Conservation (phyloP, 2,329 filamentous ascomycete species). For the Phaeophleospora eucalypticola region DNA sequence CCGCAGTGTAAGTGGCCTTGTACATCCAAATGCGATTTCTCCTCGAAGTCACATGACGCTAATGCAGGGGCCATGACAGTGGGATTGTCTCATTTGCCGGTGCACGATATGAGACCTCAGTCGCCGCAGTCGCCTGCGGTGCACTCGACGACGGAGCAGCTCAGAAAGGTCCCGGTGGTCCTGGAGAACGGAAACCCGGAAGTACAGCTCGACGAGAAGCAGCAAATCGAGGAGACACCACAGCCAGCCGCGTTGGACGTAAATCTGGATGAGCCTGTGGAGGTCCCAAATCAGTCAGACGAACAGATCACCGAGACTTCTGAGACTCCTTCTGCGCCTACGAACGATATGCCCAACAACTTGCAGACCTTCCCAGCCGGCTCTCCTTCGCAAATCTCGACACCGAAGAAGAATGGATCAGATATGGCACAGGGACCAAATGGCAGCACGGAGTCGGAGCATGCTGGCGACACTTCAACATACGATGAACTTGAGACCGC, state of each 20-base stretch:
- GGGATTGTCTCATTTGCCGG: constrained; percentile 18
- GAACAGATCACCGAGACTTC: no score
- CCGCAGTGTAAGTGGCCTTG: constrained; percentile 15
- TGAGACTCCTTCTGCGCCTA: neutral
- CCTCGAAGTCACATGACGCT: constrained; percentile 21
- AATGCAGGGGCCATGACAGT: constrained; percentile 23
- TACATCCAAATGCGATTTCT: constrained; percentile 5
- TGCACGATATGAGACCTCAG: constrained; percentile 17
- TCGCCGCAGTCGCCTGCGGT: constrained; percentile 17
- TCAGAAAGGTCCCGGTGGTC: constrained; percentile 2
- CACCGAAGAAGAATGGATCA: neutral
- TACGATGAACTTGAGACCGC: constrained; percentile 28
- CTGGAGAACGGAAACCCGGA: constrained; percentile 3
- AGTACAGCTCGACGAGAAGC: constrained; percentile 1
- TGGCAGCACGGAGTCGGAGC: neutral
- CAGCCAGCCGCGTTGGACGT: neutral
- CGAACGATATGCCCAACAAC: constrained; percentile 12
- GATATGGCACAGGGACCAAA: neutral
- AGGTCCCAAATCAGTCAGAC: neutral
- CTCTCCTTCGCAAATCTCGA: neutral
- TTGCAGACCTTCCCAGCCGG: neutral
- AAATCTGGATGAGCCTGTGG: neutral
- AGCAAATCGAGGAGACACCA: neutral
- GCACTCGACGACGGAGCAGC: constrained; percentile 9
- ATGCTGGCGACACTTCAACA: neutral